Percentiles rank a stretch among this genome's conserved stretches.
Conservation (phyloP, 805 yeast genomes). For the Myxozyma lipomycoides region DNA sequence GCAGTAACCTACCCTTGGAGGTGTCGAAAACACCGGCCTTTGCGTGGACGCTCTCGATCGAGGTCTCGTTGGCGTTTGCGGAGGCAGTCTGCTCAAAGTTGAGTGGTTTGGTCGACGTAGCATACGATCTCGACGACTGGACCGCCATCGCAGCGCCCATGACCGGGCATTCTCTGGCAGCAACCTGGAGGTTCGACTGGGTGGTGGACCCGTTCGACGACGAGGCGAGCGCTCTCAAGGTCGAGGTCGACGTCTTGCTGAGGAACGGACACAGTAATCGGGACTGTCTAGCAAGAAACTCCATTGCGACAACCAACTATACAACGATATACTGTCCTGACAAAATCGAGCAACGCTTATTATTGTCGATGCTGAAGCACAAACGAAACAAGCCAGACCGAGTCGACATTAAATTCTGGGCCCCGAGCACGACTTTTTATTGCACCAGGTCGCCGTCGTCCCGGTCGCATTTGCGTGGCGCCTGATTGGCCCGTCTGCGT, state of each 20-base stretch:
- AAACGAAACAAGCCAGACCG: too few species aligned
- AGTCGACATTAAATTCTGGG: too few species aligned
- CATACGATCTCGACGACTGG: slow-evolving; percentile 22
- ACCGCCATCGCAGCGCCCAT: slow-evolving; percentile 70
- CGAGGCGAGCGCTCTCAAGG: slow-evolving; percentile 54
- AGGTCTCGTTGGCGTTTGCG: slow-evolving; percentile 26
- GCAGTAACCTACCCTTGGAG: slow-evolving; percentile 29
- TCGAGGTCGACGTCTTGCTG: slow-evolving; percentile 51
- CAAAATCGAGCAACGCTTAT: too few species aligned
- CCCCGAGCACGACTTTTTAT: too few species aligned
- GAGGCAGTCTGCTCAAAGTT: slow-evolving; percentile 23
- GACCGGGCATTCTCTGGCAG: slow-evolving; percentile 82
- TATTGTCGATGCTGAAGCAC: too few species aligned
- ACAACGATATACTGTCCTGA: too few species aligned
- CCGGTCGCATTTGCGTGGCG: too few species aligned
- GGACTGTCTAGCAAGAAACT: slow-evolving; percentile 70
- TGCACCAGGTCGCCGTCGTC: too few species aligned
- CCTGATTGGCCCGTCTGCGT: too few species aligned
- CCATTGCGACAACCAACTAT: too few species aligned
- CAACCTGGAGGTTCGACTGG: slow-evolving; percentile 37
- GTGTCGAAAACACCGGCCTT: slow-evolving; percentile 32
- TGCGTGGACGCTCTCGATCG: slow-evolving; percentile 30
- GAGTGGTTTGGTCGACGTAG: slow-evolving; percentile 23
- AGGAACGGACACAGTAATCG: slow-evolving; percentile 82
- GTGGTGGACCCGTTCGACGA: slow-evolving; percentile 24